phyloP scores from a whole-genome alignment of 1,139 yeast genomes.

The Taiozyma onychis region DNA sequence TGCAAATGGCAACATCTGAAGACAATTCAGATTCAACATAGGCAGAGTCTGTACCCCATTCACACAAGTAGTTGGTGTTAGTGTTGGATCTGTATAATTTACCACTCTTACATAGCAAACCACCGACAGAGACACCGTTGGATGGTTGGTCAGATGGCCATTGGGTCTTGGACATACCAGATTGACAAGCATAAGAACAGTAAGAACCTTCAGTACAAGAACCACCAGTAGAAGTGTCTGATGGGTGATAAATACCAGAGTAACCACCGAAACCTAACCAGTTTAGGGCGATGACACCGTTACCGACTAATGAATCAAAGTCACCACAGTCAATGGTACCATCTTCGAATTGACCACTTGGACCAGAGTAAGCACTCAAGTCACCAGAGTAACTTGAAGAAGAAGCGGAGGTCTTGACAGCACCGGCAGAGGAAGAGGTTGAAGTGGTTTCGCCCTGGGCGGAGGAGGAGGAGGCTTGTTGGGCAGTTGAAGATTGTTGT shows the following conservation, averaged over 20 bases:
- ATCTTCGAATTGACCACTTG: slow-evolving; percentile 51
- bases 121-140: slow-evolving; percentile 76
- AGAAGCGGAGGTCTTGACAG: slow-evolving; percentile 22
- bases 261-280: slow-evolving; percentile 64
- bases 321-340: slow-evolving; percentile 56
- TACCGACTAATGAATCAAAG: slow-evolving; percentile 53
- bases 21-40: slow-evolving; percentile 49
- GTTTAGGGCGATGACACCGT: slow-evolving; percentile 64
- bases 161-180: slow-evolving; percentile 89
- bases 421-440: slow-evolving; percentile 20
- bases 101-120: slow-evolving; percentile 65
- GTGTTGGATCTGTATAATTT: slow-evolving; percentile 62
- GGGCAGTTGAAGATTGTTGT: slow-evolving; percentile 7
- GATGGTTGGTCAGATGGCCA: slow-evolving; percentile 74
- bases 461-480: slow-evolving; percentile 5
- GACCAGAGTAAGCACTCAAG: slow-evolving; percentile 45
- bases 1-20: slow-evolving; percentile 65
- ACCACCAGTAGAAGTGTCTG: slow-evolving; percentile 59
- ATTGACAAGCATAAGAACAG: slow-evolving; percentile 84
- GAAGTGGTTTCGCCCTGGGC: slow-evolving; percentile 16
- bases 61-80: slow-evolving; percentile 60
- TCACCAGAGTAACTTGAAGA: slow-evolving; percentile 48
- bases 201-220: slow-evolving; percentile 67
- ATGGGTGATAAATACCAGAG: slow-evolving; percentile 62
- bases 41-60: slow-evolving; percentile 68